These are phyloP conservation scores for Plectosphaerella sp. DNA, from an alignment of 2,329 filamentous ascomycete species.

Conservation along the genomic window DNA sequence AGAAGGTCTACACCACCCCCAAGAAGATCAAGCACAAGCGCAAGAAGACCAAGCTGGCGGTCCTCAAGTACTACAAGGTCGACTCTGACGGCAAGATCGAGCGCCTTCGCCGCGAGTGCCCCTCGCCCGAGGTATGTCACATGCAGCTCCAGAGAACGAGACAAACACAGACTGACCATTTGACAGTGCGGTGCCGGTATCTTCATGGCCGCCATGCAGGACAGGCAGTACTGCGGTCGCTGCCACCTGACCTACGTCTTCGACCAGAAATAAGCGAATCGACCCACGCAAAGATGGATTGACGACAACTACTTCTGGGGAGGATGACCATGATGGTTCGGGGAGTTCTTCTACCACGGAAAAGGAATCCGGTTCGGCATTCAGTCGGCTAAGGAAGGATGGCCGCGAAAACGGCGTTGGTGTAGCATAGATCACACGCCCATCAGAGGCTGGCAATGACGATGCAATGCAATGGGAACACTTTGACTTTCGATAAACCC, in stretches of 20 bases:
- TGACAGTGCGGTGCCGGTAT: slow-evolving; percentile 94
- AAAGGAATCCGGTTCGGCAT: slow-evolving; percentile 10
- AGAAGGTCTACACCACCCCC: slow-evolving; percentile 99
- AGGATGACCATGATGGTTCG: slow-evolving; percentile 5
- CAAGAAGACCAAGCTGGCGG: slow-evolving; percentile 99
- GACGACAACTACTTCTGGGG: neutral
- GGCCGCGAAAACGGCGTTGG: slow-evolving; percentile 35
- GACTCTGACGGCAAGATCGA: slow-evolving; percentile 99
- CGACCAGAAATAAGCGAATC: slow-evolving; percentile 54
- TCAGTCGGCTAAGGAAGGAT: slow-evolving; percentile 20
- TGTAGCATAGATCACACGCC: slow-evolving; percentile 36
- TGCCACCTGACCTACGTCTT: slow-evolving; percentile 73
- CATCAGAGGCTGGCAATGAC: slow-evolving; percentile 17
- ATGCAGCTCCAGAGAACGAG: accelerated
- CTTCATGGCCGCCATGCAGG: slow-evolving; percentile 99
- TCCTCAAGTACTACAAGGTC: slow-evolving; percentile 99
- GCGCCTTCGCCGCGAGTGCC: slow-evolving; percentile 97
- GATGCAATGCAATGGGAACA: slow-evolving; percentile 8
- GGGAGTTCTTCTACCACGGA: slow-evolving; percentile 6
- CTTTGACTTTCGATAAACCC: neutral
- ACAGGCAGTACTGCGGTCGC: slow-evolving; percentile 92
- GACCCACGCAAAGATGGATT: neutral
- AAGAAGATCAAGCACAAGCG: slow-evolving; percentile 99
- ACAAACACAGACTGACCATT: slow-evolving; percentile 24
- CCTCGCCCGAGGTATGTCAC: slow-evolving; percentile 72